phyloP scores from a whole-genome alignment of 2,329 filamentous ascomycete species.

The Fusarium newnesense region DNA sequence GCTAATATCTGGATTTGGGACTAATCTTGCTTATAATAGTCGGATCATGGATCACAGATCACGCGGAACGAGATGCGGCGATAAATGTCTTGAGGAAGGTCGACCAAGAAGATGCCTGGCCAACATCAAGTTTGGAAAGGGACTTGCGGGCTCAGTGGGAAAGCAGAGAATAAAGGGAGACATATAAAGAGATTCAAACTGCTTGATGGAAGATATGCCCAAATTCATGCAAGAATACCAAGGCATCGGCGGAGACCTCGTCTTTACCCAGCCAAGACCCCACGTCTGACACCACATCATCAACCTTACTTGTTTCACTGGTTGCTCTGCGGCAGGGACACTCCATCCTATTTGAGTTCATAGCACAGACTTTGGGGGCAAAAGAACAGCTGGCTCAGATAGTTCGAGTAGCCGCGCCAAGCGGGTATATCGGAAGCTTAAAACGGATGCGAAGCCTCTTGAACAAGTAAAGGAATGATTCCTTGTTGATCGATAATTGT shows the following conservation, averaged over 20 bases:
- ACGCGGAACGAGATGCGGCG: not conserved
- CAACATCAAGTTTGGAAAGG: not conserved
- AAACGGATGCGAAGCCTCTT: constrained; percentile 78
- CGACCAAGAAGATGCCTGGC: not conserved
- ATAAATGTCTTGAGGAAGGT: not conserved
- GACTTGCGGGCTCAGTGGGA: not conserved
- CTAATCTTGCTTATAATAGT: not conserved
- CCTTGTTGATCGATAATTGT: constrained; percentile 83
- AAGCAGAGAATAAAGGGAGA: not conserved
- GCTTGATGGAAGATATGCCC: accelerated
- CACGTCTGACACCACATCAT: not conserved
- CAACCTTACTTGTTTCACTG: not conserved
- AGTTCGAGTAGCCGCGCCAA: not conserved
- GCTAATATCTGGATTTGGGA: accelerated
- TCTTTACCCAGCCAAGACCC: not conserved
- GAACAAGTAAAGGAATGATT: constrained; percentile 73
- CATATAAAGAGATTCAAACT: too few relatives aligned
- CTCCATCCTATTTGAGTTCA: not conserved
- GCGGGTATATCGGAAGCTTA: constrained; percentile 74
- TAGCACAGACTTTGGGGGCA: not conserved
- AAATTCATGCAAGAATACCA: too few relatives aligned
- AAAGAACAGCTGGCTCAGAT: not conserved
- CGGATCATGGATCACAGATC: not conserved
- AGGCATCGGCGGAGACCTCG: not conserved
- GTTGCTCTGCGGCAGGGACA: not conserved